These are phyloP conservation scores for Yamadazyma siamensis DNA, from an alignment of 1,139 yeast species.

Conservation along the genomic window DNA sequence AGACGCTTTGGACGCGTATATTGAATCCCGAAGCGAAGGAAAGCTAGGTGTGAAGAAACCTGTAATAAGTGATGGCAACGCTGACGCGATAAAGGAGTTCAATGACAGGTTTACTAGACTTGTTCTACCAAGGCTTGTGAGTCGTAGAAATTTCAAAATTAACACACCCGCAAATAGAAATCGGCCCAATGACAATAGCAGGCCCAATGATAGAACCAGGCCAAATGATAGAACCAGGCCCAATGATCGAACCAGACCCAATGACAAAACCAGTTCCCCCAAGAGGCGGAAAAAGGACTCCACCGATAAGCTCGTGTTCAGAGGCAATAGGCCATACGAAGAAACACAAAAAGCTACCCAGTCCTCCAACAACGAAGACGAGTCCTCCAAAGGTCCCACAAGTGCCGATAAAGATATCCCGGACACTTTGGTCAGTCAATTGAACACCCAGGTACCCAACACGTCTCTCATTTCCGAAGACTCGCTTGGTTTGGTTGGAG, in stretches of 20 bases:
- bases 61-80: not conserved
- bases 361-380: too few relatives aligned
- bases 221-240: not conserved
- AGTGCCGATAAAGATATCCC: too few relatives aligned
- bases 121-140: not conserved
- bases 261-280: too few relatives aligned
- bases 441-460: constrained; percentile 5
- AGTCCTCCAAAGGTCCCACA: too few relatives aligned
- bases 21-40: too few relatives aligned
- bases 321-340: too few relatives aligned
- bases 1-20: constrained; percentile 1
- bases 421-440: constrained; percentile 5
- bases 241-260: not conserved
- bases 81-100: not conserved
- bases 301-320: not conserved
- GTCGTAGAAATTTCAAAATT: too few relatives aligned
- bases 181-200: too few relatives aligned
- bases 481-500: constrained; percentile 1
- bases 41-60: not conserved
- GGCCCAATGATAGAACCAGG: too few relatives aligned
- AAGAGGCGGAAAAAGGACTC: not conserved
- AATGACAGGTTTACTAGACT: not conserved
- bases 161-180: too few relatives aligned
- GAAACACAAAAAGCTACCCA: too few relatives aligned
- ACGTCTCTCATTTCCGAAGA: constrained; percentile 4